Conservation (phyloP, 352 stramenopile genomes). For the Phytophthora cryptogea region DNA sequence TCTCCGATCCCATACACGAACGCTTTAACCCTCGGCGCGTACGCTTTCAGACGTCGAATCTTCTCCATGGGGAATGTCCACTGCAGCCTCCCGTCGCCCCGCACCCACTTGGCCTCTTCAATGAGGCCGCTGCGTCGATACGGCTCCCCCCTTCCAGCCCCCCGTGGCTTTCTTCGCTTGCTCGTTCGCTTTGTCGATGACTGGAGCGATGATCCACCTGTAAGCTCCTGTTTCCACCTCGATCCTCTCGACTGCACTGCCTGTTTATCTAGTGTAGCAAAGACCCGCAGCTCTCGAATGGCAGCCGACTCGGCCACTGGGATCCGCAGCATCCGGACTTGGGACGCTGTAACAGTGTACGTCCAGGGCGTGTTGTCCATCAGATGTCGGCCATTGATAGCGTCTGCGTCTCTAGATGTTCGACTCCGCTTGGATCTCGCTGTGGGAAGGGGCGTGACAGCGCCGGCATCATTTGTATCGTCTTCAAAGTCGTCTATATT, state of each 20-base stretch:
- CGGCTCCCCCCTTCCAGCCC: constrained; percentile 1
- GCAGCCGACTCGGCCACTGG: constrained; percentile 34
- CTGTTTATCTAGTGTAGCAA: constrained; percentile 58
- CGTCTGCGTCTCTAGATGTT: constrained; percentile 8
- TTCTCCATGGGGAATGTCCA: constrained; percentile 66
- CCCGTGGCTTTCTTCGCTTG: not conserved
- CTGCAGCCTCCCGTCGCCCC: constrained; percentile 51
- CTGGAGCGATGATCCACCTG: constrained; percentile 2
- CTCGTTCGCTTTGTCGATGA: constrained; percentile 1
- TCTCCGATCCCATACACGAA: constrained; percentile 69
- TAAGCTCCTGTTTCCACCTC: constrained; percentile 53
- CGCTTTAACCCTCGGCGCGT: constrained; percentile 65
- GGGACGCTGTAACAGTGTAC: constrained; percentile 44
- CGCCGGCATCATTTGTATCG: constrained; percentile 20
- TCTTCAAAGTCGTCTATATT: constrained; percentile 13
- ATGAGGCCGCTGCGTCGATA: constrained; percentile 47
- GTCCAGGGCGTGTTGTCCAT: constrained; percentile 55
- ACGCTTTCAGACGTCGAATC: constrained; percentile 72
- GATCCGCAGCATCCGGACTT: constrained; percentile 53
- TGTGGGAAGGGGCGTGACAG: constrained; percentile 18
- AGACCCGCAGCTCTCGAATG: constrained; percentile 64
- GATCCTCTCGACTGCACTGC: constrained; percentile 54
- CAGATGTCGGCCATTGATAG: constrained; percentile 25
- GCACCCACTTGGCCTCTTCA: constrained; percentile 59
- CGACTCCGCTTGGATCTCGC: constrained; percentile 12